Evolutionary conservation across 805 yeast genomes (phyloP), one percentile per base, ranked within the genome.

Genomic region (Teunomyces lycoperdinae): DNA sequence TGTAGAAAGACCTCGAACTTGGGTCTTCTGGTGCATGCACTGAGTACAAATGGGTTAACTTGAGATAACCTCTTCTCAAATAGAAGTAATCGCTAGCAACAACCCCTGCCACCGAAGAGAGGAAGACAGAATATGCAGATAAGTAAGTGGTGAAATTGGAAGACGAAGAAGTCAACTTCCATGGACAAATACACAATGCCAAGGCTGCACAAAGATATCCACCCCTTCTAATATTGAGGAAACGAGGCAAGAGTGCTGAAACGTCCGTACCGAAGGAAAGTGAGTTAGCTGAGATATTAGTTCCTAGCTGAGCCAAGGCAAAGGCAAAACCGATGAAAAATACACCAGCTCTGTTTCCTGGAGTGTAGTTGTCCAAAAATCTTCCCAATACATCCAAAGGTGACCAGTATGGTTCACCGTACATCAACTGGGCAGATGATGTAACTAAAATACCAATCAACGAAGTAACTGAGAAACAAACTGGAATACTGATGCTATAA

Each of bases 391-490:
- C 87, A 55, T 87, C 95, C 48, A 89, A 69, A 6, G 97, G 97
- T 45, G 85, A 79, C 97, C 97, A 89, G 61, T 78, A 79, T 29
- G 88, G 78, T 53, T 77, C 80, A 24, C 85, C 87, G 62, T 82
- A 88, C 56, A 87, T 61, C 4, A 76, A 63, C 38, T 82, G 73
- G 3, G 94, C 84, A 1, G 96, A 87, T 7, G 96, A 84, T 26
- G 95, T 83, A 17, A 89, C 89, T 50, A 89, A 71, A 49, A 89
- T 85, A 63, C 97, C 96, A 61, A 90, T 84, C 55, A 90, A 74
- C 4, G 95, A 84, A 30, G 96, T 89, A 49, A 89, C 58, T 3
- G 90, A 85, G 67, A 88, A 89, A 57, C 88, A 79, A 16, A 86
- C 50, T 31, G 96, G 96, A 51, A 90, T 81, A 2, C 92, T 74